These are phyloP conservation scores for Paraphoma sp. DNA, from an alignment of 2,329 filamentous ascomycete species.

Conservation along the genomic window DNA sequence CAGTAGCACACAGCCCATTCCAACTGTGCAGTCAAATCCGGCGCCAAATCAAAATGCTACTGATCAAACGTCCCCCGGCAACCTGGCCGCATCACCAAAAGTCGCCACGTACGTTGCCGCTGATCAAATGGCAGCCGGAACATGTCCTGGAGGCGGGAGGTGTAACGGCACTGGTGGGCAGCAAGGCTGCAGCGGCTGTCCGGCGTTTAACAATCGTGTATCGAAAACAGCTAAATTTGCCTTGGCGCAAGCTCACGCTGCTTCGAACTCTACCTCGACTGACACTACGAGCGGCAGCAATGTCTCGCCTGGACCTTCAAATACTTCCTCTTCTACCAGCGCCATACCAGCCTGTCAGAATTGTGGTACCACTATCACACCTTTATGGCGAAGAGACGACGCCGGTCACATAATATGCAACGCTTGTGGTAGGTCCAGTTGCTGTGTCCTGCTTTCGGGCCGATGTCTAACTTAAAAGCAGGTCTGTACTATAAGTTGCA, in stretches of 20 bases:
- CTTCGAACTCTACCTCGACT: conserved; percentile 14
- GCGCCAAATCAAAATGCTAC: conserved; percentile 45
- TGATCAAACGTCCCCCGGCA: conserved; percentile 49
- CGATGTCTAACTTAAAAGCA: conserved; percentile 48
- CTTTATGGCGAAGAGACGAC: conserved; percentile 93
- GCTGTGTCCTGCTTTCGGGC: background rate
- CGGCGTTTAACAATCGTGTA: conserved; percentile 95
- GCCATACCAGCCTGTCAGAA: conserved; percentile 94
- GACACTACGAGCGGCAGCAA: conserved; percentile 21
- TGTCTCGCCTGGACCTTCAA: conserved; percentile 19
- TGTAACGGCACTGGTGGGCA: conserved; percentile 97
- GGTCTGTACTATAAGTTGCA: conserved; percentile 97
- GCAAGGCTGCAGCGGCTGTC: conserved; percentile 93
- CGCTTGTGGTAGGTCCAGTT: conserved; percentile 78
- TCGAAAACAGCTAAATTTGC: conserved; percentile 82
- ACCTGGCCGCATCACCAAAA: conserved; percentile 46
- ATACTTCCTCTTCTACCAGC: conserved; percentile 41
- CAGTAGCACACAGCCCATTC: conserved; percentile 49
- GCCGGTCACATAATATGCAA: conserved; percentile 97
- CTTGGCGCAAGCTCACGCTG: conserved; percentile 53
- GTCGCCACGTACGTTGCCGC: conserved; percentile 77
- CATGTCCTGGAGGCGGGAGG: conserved; percentile 90
- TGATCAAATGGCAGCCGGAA: conserved; percentile 78
- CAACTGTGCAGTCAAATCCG: conserved; percentile 49
- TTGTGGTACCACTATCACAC: conserved; percentile 94